Conservation (phyloP, 768 basidiomycete species). For the Pleurotus djamor region DNA sequence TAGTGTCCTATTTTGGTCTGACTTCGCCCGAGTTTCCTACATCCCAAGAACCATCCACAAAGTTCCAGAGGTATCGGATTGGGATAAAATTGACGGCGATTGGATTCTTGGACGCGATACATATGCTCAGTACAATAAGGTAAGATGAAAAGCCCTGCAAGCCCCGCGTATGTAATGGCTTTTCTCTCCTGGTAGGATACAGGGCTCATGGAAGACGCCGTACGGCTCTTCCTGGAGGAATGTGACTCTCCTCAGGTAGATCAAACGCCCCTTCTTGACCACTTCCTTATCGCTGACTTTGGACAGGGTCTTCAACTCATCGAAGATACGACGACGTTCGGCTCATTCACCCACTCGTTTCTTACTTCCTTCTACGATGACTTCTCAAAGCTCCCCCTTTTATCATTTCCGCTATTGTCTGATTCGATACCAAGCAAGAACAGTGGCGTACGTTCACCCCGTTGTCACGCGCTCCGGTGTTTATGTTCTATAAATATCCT, state of each 20-base stretch:
- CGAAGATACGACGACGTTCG: constrained; percentile 61
- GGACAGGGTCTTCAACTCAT: constrained; percentile 68
- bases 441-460: constrained; percentile 38
- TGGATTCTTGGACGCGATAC: constrained; percentile 54
- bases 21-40: constrained; percentile 64
- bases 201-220: constrained; percentile 66
- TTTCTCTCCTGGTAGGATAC: constrained; percentile 37
- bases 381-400: constrained; percentile 55
- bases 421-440: constrained; percentile 27
- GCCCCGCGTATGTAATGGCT: neutral
- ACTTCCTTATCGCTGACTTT: neutral
- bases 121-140: constrained; percentile 57
- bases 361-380: constrained; percentile 67
- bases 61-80: constrained; percentile 55
- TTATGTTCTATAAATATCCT: constrained; percentile 11
- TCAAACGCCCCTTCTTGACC: neutral
- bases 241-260: constrained; percentile 71
- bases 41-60: constrained; percentile 64
- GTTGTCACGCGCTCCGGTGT: constrained; percentile 7
- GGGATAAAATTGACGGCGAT: constrained; percentile 50
- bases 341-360: constrained; percentile 60
- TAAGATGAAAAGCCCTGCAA: constrained; percentile 21
- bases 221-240: constrained; percentile 71
- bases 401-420: constrained; percentile 61
- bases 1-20: constrained; percentile 63